Evolutionary conservation across 805 yeast genomes (phyloP).

Genomic region (Yamadazyma ubonensis): DNA sequence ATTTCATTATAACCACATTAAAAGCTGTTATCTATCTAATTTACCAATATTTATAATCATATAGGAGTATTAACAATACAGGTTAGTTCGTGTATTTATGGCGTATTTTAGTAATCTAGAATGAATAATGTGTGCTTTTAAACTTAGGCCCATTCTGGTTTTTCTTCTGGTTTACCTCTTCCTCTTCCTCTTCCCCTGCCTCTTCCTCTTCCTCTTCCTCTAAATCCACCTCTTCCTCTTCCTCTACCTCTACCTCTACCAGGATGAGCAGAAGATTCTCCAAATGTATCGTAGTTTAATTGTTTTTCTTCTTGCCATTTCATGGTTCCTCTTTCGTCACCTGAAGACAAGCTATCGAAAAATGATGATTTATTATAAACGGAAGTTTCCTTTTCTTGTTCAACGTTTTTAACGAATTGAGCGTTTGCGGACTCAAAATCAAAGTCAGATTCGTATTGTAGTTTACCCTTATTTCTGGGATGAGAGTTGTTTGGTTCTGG

Average conservation of each 20-base stretch:
- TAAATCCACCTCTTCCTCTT: constrained; percentile 17
- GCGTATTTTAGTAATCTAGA: no score
- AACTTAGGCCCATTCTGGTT: constrained; percentile 34
- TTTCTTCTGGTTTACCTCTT: constrained; percentile 22
- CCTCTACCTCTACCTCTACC: constrained; percentile 37
- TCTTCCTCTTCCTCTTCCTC: constrained; percentile 21
- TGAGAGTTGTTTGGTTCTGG: constrained; percentile 15
- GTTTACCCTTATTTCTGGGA: constrained; percentile 13
- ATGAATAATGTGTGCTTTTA: no score
- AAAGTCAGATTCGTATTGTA: constrained; percentile 53
- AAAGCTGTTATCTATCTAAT: constrained; percentile 46
- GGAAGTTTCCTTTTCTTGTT: constrained; percentile 30
- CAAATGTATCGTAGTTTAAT: constrained; percentile 81
- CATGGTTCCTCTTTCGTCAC: constrained; percentile 47
- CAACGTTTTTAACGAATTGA: constrained; percentile 56
- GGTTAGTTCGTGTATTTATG: no score
- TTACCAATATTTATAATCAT: no score
- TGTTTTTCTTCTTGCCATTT: constrained; percentile 72
- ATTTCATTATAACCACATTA: constrained; percentile 51
- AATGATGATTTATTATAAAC: constrained; percentile 82
- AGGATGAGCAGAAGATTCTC: constrained; percentile 57
- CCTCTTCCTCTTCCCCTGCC: constrained; percentile 21
- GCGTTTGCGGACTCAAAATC: constrained; percentile 78
- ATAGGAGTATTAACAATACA: no score
- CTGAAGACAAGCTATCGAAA: constrained; percentile 79